phyloP scores from a whole-genome alignment of 2,329 filamentous ascomycete species.

The Aspergillus versicolor region DNA sequence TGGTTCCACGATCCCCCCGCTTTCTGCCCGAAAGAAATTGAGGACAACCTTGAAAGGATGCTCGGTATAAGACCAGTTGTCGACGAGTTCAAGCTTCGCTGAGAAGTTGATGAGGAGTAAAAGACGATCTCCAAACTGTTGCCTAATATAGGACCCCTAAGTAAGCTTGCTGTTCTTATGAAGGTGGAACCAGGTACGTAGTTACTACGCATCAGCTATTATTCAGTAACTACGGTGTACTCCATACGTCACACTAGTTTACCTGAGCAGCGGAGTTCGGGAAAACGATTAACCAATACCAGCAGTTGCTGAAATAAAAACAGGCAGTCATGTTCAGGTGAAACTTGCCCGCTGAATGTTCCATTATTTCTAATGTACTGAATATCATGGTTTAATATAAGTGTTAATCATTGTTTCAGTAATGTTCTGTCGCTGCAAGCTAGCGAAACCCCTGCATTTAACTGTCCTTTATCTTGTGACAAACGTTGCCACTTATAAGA shows the following conservation, averaged over 20 bases:
- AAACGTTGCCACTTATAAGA: background rate
- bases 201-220: background rate
- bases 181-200: background rate
- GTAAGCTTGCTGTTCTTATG: background rate
- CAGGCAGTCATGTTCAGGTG: too few species aligned
- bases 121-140: background rate
- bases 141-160: background rate
- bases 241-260: background rate
- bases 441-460: background rate
- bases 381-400: background rate
- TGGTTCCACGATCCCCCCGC: background rate
- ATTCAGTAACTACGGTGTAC: background rate
- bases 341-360: too few species aligned
- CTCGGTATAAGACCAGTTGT: background rate
- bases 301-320: background rate
- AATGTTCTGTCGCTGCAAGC: background rate
- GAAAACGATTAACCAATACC: background rate
- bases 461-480: background rate
- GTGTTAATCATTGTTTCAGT: background rate
- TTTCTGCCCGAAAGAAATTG: background rate
- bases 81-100: background rate
- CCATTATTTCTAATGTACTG: too few species aligned
- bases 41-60: background rate
- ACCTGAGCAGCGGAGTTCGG: slow-evolving; percentile 1
- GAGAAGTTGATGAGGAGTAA: background rate